Evolutionary conservation across 108 stramenopile genomes (phyloP).

Genomic region (Parietichytrium sp.): DNA sequence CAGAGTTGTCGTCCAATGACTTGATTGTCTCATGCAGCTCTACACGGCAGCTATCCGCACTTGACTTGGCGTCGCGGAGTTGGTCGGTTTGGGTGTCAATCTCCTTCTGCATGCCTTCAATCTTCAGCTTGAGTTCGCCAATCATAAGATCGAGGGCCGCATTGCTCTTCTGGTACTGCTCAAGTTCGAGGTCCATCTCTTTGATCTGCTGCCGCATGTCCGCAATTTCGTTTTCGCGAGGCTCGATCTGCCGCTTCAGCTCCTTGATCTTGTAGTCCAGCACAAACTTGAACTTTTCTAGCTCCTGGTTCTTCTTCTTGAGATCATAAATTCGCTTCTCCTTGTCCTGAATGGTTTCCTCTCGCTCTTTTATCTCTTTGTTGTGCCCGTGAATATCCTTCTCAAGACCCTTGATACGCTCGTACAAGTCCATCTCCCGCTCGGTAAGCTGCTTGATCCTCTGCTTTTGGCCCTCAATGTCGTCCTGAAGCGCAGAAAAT

Average conservation of each 20-base stretch:
- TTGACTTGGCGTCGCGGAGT: slow-evolving; percentile 47
- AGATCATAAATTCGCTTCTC: slow-evolving; percentile 70
- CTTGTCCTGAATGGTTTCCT: slow-evolving; percentile 65
- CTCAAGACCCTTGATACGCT: slow-evolving; percentile 49
- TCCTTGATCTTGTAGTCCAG: slow-evolving; percentile 70
- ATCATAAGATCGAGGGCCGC: slow-evolving; percentile 63
- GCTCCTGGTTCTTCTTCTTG: slow-evolving; percentile 73
- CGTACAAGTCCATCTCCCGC: slow-evolving; percentile 48
- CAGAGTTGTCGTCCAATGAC: neutral
- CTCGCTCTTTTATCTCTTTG: slow-evolving; percentile 59
- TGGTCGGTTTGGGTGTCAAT: slow-evolving; percentile 43
- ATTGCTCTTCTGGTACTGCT: slow-evolving; percentile 66
- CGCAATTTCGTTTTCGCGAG: slow-evolving; percentile 66
- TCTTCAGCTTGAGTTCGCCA: slow-evolving; percentile 61
- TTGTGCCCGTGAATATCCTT: slow-evolving; percentile 54
- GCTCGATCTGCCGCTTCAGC: slow-evolving; percentile 71
- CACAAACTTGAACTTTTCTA: slow-evolving; percentile 73
- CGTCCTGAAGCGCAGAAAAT: slow-evolving; percentile 57
- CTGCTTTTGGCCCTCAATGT: slow-evolving; percentile 64
- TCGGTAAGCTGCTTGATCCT: slow-evolving; percentile 43
- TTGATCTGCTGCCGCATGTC: slow-evolving; percentile 67
- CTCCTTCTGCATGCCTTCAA: slow-evolving; percentile 56
- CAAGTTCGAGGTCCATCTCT: slow-evolving; percentile 58
- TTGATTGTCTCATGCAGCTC: slow-evolving; percentile 46
- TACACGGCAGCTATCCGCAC: slow-evolving; percentile 43